A percentile compares a stretch with the other conserved stretches of the same genome.
Conservation (phyloP, 495 filamentous ascomycete species). For the Hyaloscypha variabilis region DNA sequence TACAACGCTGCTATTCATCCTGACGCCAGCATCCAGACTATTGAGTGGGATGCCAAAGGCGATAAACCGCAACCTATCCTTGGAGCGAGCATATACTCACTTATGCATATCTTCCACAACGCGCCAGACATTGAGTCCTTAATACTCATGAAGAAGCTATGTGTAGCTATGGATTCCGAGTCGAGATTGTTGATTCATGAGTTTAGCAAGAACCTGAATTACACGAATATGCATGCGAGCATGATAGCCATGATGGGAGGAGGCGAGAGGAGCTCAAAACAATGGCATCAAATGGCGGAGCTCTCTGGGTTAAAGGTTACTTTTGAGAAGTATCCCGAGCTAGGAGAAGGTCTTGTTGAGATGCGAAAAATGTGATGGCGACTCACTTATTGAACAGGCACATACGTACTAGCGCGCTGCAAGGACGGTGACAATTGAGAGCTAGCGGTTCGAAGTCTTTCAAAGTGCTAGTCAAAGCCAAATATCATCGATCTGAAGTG, state of each 20-base stretch:
- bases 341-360: constrained; percentile 29
- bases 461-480: no score
- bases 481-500: no score
- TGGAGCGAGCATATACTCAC: background rate
- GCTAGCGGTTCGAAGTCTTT: no score
- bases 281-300: constrained; percentile 2
- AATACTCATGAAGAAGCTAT: background rate
- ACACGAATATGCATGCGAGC: constrained; percentile 2
- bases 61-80: background rate
- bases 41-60: background rate
- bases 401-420: no score
- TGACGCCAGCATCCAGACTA: background rate
- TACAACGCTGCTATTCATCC: constrained; percentile 2
- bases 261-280: background rate
- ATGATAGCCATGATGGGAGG: constrained; percentile 2
- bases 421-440: no score
- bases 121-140: background rate
- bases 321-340: constrained; percentile 1
- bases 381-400: no score
- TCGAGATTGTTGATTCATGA: constrained; percentile 4
- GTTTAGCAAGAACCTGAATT: background rate
- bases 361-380: no score
- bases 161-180: background rate
- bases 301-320: background rate
- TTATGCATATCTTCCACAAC: constrained; percentile 6